Percentiles rank a stretch among this genome's conserved stretches.
phyloP scores from a whole-genome alignment of 345 rosid species.

The Brassica incana region DNA sequence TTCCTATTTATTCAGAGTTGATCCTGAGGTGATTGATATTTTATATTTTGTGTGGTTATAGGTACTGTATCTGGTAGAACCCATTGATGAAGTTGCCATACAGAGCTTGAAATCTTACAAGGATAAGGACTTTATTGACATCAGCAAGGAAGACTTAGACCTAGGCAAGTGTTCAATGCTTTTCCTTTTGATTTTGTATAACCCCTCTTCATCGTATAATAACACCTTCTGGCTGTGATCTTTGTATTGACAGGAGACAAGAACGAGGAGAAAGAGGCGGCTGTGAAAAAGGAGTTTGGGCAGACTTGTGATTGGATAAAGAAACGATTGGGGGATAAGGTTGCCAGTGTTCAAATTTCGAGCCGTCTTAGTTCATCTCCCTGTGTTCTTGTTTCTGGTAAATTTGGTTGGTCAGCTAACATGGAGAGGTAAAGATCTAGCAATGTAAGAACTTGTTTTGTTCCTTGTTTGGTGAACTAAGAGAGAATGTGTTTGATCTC shows the following conservation, averaged over 20 bases:
- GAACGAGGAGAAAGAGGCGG: conserved; percentile 85
- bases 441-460: not conserved
- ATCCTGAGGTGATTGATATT: conserved; percentile 8
- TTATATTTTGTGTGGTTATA: conserved; percentile 28
- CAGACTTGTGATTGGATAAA: conserved; percentile 97
- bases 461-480: not conserved
- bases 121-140: conserved; percentile 92
- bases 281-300: conserved; percentile 74
- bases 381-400: conserved; percentile 90
- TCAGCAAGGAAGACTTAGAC: conserved; percentile 98
- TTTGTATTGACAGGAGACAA: conserved; percentile 65
- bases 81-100: conserved; percentile 91
- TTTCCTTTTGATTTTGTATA: not conserved
- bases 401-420: conserved; percentile 99
- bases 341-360: conserved; percentile 91
- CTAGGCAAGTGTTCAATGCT: conserved; percentile 52
- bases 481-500: conserved; percentile 12
- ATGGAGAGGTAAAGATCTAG: conserved; percentile 77
- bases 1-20: conserved; percentile 6
- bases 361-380: conserved; percentile 91
- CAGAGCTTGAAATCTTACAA: conserved; percentile 88
- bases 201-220: not conserved
- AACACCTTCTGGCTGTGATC: conserved; percentile 18
- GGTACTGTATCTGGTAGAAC: conserved; percentile 88
- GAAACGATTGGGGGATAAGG: conserved; percentile 81